Conservation (phyloP, 371 early-diverging fungal species). For the Chytridiales sp. region DNA sequence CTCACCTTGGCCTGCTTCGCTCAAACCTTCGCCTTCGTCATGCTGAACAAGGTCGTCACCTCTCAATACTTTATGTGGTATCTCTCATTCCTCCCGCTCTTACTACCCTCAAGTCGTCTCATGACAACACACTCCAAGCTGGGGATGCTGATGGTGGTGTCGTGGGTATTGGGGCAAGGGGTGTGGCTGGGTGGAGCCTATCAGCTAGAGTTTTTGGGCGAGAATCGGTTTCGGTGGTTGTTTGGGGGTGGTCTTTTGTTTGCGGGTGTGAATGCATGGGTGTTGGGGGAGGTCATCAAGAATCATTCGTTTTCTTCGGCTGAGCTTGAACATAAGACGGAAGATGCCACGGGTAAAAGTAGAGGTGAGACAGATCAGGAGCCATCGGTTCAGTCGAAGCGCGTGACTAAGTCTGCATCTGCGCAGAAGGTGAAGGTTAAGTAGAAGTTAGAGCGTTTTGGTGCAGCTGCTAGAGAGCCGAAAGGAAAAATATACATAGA, state of each 20-base stretch:
- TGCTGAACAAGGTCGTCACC: constrained; percentile 95
- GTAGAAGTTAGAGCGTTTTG: too few relatives aligned
- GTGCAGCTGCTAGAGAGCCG: too few relatives aligned
- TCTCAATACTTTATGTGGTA: constrained; percentile 99
- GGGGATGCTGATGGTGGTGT: constrained; percentile 59
- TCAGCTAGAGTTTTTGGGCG: constrained; percentile 79
- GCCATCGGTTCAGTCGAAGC: too few relatives aligned
- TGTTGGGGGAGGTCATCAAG: constrained; percentile 8
- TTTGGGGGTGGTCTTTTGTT: constrained; percentile 74
- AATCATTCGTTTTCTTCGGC: too few relatives aligned
- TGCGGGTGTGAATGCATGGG: constrained; percentile 10
- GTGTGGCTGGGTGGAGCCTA: constrained; percentile 84
- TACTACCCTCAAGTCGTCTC: constrained; percentile 68
- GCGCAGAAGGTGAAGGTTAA: too few relatives aligned
- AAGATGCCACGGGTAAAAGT: too few relatives aligned
- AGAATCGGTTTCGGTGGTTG: constrained; percentile 73
- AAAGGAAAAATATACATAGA: too few relatives aligned
- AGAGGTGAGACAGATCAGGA: too few relatives aligned
- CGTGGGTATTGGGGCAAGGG: constrained; percentile 77
- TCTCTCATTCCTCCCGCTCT: constrained; percentile 83
- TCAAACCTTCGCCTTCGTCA: constrained; percentile 95
- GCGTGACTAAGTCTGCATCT: too few relatives aligned
- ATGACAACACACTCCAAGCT: constrained; percentile 45
- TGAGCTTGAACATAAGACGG: too few relatives aligned
- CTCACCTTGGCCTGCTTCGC: constrained; percentile 83